These are phyloP conservation scores for Leccinum arenicola DNA, from an alignment of 768 basidiomycete species.

Conservation along the genomic window DNA sequence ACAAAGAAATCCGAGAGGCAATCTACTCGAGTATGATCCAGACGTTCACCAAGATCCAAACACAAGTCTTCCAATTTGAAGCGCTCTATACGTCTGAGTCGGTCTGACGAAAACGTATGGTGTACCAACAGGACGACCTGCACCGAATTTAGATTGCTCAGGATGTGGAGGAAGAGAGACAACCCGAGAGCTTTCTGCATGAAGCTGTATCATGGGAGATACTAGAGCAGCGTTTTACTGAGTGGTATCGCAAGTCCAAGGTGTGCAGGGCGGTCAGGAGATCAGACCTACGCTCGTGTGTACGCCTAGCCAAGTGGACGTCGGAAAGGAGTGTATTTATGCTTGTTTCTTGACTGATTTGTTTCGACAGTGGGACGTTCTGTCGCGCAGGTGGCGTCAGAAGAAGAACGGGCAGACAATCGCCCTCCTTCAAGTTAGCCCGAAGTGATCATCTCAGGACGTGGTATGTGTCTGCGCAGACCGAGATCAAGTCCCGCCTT, in stretches of 20 bases:
- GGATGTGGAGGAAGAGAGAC: neutral
- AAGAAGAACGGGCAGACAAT: constrained; percentile 93
- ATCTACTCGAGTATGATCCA: too few species aligned
- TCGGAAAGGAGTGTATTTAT: too few species aligned
- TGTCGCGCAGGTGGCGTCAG: constrained; percentile 92
- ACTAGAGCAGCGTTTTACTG: too few species aligned
- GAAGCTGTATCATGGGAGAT: too few species aligned
- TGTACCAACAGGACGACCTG: neutral
- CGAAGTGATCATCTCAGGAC: constrained; percentile 96
- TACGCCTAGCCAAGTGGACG: too few species aligned
- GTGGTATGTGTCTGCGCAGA: constrained; percentile 62
- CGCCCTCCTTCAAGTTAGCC: constrained; percentile 68
- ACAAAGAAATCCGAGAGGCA: too few species aligned
- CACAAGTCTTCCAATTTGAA: too few species aligned
- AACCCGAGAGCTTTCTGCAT: neutral
- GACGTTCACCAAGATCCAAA: neutral
- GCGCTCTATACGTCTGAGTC: neutral
- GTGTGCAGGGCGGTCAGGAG: too few species aligned
- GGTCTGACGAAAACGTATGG: neutral
- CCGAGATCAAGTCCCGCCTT: neutral
- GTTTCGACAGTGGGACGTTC: constrained; percentile 59
- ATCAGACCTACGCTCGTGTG: too few species aligned
- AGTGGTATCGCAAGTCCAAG: too few species aligned
- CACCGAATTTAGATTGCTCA: neutral
- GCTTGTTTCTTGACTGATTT: too few species aligned